Evolutionary conservation across 202 grass and related monocot species (phyloP), one percentile per base, ranked within the genome.

Genomic region (Panicum hallii): DNA sequence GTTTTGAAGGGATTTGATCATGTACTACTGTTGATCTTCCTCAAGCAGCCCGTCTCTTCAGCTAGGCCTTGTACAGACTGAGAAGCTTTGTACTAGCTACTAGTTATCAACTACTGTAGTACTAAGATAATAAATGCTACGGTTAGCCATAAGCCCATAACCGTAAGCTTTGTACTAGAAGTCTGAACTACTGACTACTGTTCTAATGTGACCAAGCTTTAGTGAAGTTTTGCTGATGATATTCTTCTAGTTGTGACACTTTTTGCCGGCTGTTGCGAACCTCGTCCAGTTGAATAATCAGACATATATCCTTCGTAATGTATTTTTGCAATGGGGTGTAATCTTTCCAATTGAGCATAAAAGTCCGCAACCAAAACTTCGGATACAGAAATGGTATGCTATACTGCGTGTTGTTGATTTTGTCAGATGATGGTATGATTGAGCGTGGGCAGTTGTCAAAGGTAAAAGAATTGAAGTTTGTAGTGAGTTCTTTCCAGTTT

Each of bases 1-100:
- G 52, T 75, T 61, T 48, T 83, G 48, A 56, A 83, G 79, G 72
- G 45, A 23, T 42, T 40, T 78, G 38, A 19, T 36, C 22, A 15
- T 53, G 34, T 52, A 17, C 28, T 19, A 38, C 7, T 13, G 49
- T 26, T 32, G 67, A 73, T 79, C 56, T 54, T 63, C 41, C 26
- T 30, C 16, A 1, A 84, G 58, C 28, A 13, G 22, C 23, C 15
- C 64, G 45, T 16, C 47, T 45, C 15, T 36, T 44, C 30, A 52
- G n/a, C 9, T 45, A 79, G 16, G 7, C 14, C 3, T 28, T 84
- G 83, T 82, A 84, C 44, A 86, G 36, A 84, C 6, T 68, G 11
- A 9, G 19, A 70, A 16, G 69, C 1, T 44, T 50, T 43, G 58
- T 74, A 74, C 34, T 41, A 20, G 16, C 16, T 22, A 50, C 48